Conservation (phyloP, 2,329 filamentous ascomycete species). For the Monilinia laxa region DNA sequence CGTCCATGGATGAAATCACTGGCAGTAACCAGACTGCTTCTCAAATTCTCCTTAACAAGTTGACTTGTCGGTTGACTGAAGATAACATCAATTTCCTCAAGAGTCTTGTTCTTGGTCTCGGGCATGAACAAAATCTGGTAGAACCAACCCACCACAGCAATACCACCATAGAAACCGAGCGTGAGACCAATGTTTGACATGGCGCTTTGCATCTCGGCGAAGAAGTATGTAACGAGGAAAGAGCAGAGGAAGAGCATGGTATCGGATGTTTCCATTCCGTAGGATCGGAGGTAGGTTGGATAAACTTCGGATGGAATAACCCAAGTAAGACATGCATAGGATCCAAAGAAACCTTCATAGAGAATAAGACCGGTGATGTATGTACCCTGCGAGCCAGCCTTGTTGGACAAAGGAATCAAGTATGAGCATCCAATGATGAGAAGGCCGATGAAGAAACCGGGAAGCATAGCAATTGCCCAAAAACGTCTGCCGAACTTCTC, state of each 20-base stretch:
- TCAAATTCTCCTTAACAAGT: slow-evolving; percentile 59
- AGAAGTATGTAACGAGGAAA: slow-evolving; percentile 76
- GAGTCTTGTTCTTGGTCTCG: slow-evolving; percentile 64
- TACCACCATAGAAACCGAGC: slow-evolving; percentile 72
- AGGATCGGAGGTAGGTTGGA: slow-evolving; percentile 68
- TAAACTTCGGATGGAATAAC: slow-evolving; percentile 68
- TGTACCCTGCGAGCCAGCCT: slow-evolving; percentile 53
- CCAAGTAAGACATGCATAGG: slow-evolving; percentile 64
- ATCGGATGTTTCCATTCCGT: slow-evolving; percentile 71
- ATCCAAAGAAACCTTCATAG: slow-evolving; percentile 69
- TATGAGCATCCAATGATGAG: slow-evolving; percentile 65
- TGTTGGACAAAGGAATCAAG: slow-evolving; percentile 52
- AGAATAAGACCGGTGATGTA: slow-evolving; percentile 68
- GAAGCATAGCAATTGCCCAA: slow-evolving; percentile 72
- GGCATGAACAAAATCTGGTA: slow-evolving; percentile 62
- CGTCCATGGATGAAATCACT: slow-evolving; percentile 34
- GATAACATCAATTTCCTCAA: slow-evolving; percentile 70
- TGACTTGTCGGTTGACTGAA: slow-evolving; percentile 63
- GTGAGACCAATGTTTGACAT: slow-evolving; percentile 56
- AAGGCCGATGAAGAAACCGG: slow-evolving; percentile 69
- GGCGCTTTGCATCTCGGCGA: slow-evolving; percentile 63
- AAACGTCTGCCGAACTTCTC: slow-evolving; percentile 70
- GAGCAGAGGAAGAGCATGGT: slow-evolving; percentile 68
- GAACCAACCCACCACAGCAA: slow-evolving; percentile 65
- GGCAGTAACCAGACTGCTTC: slow-evolving; percentile 37